phyloP scores from a whole-genome alignment of 2,329 filamentous ascomycete genomes.

The Ceratocystis destructans region DNA sequence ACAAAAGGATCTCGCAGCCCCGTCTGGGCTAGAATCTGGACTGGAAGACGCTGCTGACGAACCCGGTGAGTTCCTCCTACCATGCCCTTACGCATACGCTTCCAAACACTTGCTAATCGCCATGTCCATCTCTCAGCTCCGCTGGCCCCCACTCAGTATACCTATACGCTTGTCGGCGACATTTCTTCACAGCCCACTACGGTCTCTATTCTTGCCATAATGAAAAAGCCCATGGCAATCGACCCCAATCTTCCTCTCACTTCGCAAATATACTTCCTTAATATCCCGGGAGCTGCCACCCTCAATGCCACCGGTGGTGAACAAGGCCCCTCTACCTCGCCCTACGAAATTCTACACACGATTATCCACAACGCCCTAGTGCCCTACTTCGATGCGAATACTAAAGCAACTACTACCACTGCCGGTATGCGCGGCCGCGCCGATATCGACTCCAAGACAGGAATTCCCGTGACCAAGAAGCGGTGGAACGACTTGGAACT shows the following conservation, averaged over 20 bases:
- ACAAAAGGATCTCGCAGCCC: constrained; percentile 60
- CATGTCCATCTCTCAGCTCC: neutral
- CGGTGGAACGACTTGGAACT: constrained; percentile 88
- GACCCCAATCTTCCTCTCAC: constrained; percentile 70
- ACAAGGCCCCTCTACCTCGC: constrained; percentile 60
- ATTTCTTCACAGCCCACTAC: constrained; percentile 69
- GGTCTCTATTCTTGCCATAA: constrained; percentile 69
- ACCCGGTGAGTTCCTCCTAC: constrained; percentile 29
- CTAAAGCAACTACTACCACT: constrained; percentile 55
- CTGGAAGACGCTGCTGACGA: constrained; percentile 36
- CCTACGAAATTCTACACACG: constrained; percentile 85
- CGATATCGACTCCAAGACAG: constrained; percentile 82
- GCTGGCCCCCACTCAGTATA: constrained; percentile 42
- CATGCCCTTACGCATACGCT: neutral
- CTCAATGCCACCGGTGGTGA: constrained; percentile 52
- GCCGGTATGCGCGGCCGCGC: constrained; percentile 57
- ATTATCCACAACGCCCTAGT: constrained; percentile 82
- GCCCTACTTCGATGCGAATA: constrained; percentile 95
- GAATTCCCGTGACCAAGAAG: constrained; percentile 95
- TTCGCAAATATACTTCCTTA: constrained; percentile 84
- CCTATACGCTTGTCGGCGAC: constrained; percentile 69
- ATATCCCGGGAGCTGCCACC: constrained; percentile 68
- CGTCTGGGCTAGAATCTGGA: constrained; percentile 37
- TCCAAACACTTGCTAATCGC: neutral
- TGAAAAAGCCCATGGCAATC: constrained; percentile 81